These are phyloP conservation scores for Penicillium sp. DNA, from an alignment of 2,329 filamentous ascomycete species.

Conservation along the genomic window DNA sequence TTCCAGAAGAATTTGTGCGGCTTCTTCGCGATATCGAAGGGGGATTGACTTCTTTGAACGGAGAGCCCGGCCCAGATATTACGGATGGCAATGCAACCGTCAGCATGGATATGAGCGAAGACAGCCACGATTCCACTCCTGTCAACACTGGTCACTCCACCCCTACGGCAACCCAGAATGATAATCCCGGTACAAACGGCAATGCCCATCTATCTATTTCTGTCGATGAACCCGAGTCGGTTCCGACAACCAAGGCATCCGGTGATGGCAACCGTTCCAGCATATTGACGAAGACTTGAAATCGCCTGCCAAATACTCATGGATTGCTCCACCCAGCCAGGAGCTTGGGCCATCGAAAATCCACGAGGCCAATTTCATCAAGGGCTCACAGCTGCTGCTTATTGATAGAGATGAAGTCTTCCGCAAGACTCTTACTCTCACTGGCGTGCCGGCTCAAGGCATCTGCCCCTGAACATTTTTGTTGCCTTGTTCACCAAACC, in stretches of 20 bases:
- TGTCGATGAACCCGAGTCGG: slow-evolving; percentile 6
- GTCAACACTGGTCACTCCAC: slow-evolving; percentile 32
- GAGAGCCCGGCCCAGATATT: slow-evolving; percentile 51
- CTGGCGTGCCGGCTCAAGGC: background rate
- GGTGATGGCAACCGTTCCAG: slow-evolving; percentile 18
- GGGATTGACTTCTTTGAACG: slow-evolving; percentile 73
- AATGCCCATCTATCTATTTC: slow-evolving; percentile 8
- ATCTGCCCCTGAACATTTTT: background rate
- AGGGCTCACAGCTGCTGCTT: background rate
- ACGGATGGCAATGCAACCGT: slow-evolving; percentile 56
- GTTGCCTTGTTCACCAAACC: background rate
- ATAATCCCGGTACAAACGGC: slow-evolving; percentile 19
- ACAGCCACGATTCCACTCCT: slow-evolving; percentile 37
- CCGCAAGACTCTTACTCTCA: background rate
- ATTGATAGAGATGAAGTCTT: background rate
- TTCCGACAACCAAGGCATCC: slow-evolving; percentile 2
- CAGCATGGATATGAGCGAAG: slow-evolving; percentile 58
- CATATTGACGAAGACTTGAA: slow-evolving; percentile 21
- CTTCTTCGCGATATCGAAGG: slow-evolving; percentile 92
- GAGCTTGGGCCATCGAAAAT: slow-evolving; percentile 5
- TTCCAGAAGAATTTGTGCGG: slow-evolving; percentile 95
- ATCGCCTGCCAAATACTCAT: background rate
- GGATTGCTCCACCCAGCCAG: slow-evolving; percentile 16
- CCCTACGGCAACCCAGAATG: slow-evolving; percentile 35
- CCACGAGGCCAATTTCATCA: background rate